phyloP scores from a whole-genome alignment of 805 yeast genomes.

The Starmerella potacharoeniae region DNA sequence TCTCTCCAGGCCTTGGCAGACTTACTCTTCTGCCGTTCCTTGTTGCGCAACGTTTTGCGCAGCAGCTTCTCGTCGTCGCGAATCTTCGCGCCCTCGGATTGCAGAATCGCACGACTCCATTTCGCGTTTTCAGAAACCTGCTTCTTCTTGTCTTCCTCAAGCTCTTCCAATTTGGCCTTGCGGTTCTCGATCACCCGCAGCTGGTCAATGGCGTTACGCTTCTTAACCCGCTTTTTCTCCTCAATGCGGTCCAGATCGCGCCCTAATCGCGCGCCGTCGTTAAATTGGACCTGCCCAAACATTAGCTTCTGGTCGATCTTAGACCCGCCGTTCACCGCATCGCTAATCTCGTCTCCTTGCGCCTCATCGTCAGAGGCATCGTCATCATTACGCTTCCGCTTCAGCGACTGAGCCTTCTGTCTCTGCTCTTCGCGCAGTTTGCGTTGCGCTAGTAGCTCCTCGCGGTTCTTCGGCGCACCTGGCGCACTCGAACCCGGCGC shows the following conservation, averaged over 20 bases:
- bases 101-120: slow-evolving; percentile 77
- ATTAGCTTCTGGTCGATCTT: slow-evolving; percentile 30
- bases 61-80: slow-evolving; percentile 83
- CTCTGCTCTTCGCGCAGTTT: slow-evolving; percentile 33
- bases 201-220: slow-evolving; percentile 87
- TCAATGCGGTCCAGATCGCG: slow-evolving; percentile 53
- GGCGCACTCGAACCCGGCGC: slow-evolving; percentile 76
- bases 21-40: slow-evolving; percentile 71
- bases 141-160: slow-evolving; percentile 51
- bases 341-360: slow-evolving; percentile 25
- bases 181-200: slow-evolving; percentile 62
- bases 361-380: slow-evolving; percentile 23
- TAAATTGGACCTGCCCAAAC: slow-evolving; percentile 72
- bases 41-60: slow-evolving; percentile 73
- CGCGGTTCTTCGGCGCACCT: slow-evolving; percentile 68
- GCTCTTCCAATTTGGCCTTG: slow-evolving; percentile 46
- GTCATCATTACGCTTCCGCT: slow-evolving; percentile 19
- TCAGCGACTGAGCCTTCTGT: slow-evolving; percentile 19
- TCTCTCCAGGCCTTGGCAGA: slow-evolving; percentile 90
- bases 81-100: slow-evolving; percentile 77
- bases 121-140: slow-evolving; percentile 57
- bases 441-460: slow-evolving; percentile 35
- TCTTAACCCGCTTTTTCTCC: slow-evolving; percentile 36
- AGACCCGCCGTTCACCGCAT: slow-evolving; percentile 27
- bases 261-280: slow-evolving; percentile 69